phyloP scores from a whole-genome alignment of 148 eudicot genomes.

The Cornus florida region DNA sequence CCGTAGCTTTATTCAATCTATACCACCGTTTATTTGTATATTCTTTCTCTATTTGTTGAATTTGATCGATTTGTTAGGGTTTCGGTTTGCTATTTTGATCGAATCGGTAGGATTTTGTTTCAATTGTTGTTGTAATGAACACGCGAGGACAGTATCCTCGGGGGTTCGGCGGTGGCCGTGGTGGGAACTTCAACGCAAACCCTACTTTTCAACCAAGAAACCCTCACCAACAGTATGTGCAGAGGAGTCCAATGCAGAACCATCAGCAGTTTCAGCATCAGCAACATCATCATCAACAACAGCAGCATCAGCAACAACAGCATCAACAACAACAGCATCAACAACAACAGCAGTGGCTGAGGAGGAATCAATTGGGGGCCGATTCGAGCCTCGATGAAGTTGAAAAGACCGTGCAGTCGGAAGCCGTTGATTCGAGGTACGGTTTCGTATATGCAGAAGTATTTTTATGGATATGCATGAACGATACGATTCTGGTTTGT shows the following conservation, averaged over 20 bases:
- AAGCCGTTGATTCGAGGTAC: conserved; percentile 63
- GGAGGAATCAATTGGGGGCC: conserved; percentile 52
- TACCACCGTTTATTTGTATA: no score
- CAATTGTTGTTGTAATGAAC: not conserved
- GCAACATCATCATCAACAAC: not conserved
- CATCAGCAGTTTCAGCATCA: not conserved
- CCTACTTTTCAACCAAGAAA: not conserved
- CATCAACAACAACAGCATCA: conserved; percentile 35
- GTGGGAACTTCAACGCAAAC: not conserved
- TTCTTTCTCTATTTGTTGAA: not conserved
- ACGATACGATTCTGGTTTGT: not conserved
- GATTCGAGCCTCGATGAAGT: conserved; percentile 54
- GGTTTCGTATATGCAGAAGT: not conserved
- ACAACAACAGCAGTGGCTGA: conserved; percentile 64
- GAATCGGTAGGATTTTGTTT: not conserved
- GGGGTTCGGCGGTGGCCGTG: not conserved
- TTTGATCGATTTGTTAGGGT: not conserved
- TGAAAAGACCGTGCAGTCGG: conserved; percentile 77
- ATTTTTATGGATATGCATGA: not conserved
- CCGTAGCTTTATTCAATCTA: not conserved
- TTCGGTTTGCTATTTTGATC: not conserved
- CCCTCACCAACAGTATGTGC: not conserved
- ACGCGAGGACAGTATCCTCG: not conserved
- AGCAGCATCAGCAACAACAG: conserved; percentile 30
- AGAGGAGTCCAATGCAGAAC: conserved; percentile 2